phyloP scores from a whole-genome alignment of 495 filamentous ascomycete species.

The Choiromyces venosus region DNA sequence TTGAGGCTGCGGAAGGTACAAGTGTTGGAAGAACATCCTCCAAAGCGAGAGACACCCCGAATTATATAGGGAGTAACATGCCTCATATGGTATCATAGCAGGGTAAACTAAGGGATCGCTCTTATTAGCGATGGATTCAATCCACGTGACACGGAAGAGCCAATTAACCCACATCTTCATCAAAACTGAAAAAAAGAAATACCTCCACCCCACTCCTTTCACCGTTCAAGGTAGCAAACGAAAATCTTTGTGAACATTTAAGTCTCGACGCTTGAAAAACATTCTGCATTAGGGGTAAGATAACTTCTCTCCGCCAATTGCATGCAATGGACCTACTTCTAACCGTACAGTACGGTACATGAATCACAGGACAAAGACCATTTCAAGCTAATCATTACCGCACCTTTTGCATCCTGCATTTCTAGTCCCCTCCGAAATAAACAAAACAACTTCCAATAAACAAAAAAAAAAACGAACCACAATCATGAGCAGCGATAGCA shows the following conservation, averaged over 20 bases:
- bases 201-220: background rate
- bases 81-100: too few relatives aligned
- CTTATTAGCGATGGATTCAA: background rate
- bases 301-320: background rate
- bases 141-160: background rate
- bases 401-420: background rate
- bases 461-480: background rate
- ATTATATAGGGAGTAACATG: too few relatives aligned
- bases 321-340: background rate
- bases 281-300: background rate
- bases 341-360: too few relatives aligned
- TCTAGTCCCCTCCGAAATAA: background rate
- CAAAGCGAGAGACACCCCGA: too few relatives aligned
- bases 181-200: background rate
- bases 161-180: background rate
- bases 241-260: background rate
- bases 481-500: conserved; percentile 23
- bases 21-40: too few relatives aligned
- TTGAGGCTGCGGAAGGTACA: too few relatives aligned
- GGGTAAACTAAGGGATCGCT: background rate
- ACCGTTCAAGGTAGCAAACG: background rate
- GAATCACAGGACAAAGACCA: background rate
- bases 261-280: background rate
- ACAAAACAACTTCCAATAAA: too few relatives aligned
- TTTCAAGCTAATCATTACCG: background rate